Evolutionary conservation across 108 stramenopile genomes (phyloP).

Genomic region (Poteriospumella lacustris): DNA sequence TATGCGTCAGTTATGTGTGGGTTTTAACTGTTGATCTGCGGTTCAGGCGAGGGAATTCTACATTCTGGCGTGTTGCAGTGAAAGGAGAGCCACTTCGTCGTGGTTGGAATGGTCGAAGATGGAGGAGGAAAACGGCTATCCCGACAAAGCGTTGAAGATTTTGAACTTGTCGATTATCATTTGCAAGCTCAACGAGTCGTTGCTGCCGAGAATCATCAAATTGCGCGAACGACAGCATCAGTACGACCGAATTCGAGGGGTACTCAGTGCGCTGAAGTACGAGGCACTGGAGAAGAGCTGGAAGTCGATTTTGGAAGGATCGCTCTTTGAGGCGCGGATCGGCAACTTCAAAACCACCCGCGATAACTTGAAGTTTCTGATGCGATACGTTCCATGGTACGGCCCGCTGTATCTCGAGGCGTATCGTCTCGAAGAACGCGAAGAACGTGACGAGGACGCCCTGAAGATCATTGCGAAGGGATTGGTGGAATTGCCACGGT

Average conservation of each 20-base stretch:
- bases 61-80: slow-evolving; percentile 65
- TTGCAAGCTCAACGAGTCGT: slow-evolving; percentile 71
- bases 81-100: slow-evolving; percentile 76
- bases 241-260: slow-evolving; percentile 60
- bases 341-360: slow-evolving; percentile 78
- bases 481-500: slow-evolving; percentile 77
- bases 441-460: slow-evolving; percentile 60
- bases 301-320: slow-evolving; percentile 90
- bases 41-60: slow-evolving; percentile 18
- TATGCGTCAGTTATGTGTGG: neutral
- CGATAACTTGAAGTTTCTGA: slow-evolving; percentile 70
- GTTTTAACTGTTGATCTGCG: slow-evolving; percentile 11
- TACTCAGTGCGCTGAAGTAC: slow-evolving; percentile 77
- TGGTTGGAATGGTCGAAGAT: slow-evolving; percentile 94
- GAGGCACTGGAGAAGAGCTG: slow-evolving; percentile 81
- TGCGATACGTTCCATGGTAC: slow-evolving; percentile 90
- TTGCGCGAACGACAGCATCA: slow-evolving; percentile 65
- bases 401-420: slow-evolving; percentile 93
- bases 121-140: slow-evolving; percentile 85
- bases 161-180: slow-evolving; percentile 66
- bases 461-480: slow-evolving; percentile 82
- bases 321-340: slow-evolving; percentile 82
- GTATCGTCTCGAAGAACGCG: slow-evolving; percentile 73
- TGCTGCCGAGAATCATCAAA: slow-evolving; percentile 75
- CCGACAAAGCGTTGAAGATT: slow-evolving; percentile 60